Base-by-base conservation (phyloP, 106 monocot species). In the Triglochin maritima region DNA sequence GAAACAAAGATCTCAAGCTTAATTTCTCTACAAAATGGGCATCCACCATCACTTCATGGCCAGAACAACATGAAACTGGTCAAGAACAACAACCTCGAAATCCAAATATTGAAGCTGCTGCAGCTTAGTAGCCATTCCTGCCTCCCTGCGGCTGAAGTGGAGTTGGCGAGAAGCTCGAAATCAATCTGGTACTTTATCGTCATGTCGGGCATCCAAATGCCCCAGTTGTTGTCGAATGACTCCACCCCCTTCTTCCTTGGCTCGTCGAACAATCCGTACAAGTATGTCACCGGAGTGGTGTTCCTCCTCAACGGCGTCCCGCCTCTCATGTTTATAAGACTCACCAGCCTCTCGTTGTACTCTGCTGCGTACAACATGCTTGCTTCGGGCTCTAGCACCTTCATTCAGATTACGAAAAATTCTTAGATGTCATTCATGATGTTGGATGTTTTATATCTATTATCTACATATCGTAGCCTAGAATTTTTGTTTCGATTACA, bases 301-400 rank as follows among this genome's bases (percentile, higher is more conserved):
- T 17, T 56, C 43, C 44, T 41, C 46, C 72, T 29, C 63, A 55
- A 14, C 44, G 72, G 72, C 45, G 72, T 64, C 29, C 64, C 72
- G 15, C 1, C 6, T 17, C 52, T n/a, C 64, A 55, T 14, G 72
- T 64, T 72, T 16, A 64, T 52, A 16, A 44, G 53, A 15, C 3
- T 17, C 64, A 64, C 56, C 47, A 72, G 63, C 72, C 72, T 54
- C 64, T 55, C 44, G 63, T 72, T 72, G 72, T 72, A 72, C 64
- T 72, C 72, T 4, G 46, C 72, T 3, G 72, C 63, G 16, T 52
- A 9, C 13, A 64, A 13, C 8, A 53, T 2, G 29, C 50, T 67
- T 4, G 67, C 67, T 9, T 67, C 67, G 1, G 53, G 67, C 29
- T 14, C 67, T 17, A 10, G 2, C 17, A 3, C 0, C 9, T 12